Conservation (phyloP, 2,329 filamentous ascomycete species). For the Alternaria alternata region DNA sequence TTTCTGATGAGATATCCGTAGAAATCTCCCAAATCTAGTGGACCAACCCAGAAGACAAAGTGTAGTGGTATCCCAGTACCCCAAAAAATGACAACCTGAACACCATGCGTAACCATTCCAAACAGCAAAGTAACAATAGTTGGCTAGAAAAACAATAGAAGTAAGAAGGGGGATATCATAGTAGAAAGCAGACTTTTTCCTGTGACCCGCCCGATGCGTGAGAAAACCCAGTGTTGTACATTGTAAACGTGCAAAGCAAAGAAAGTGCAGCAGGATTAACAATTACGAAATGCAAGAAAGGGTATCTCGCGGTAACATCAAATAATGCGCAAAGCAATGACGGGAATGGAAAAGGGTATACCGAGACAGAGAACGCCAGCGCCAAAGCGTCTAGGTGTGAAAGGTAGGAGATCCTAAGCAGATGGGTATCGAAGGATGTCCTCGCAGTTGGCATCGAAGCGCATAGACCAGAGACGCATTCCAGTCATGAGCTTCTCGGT, state of each 20-base stretch:
- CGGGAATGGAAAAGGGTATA: conserved; percentile 24
- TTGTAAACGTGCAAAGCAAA: conserved; percentile 40
- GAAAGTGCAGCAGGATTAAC: conserved; percentile 50
- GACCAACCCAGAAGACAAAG: conserved; percentile 26
- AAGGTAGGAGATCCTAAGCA: conserved; percentile 35
- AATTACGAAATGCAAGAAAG: conserved; percentile 47
- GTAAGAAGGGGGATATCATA: conserved; percentile 45
- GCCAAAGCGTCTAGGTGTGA: conserved; percentile 34
- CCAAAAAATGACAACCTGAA: conserved; percentile 22
- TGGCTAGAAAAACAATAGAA: conserved; percentile 26
- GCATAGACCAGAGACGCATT: conserved; percentile 87
- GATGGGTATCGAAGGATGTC: conserved; percentile 73
- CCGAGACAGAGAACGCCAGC: conserved; percentile 38
- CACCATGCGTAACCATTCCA: conserved; percentile 24
- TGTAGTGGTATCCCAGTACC: conserved; percentile 25
- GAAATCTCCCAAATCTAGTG: conserved; percentile 33
- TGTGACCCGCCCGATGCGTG: conserved; percentile 48
- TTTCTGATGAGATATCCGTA: conserved; percentile 24
- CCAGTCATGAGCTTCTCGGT: conserved; percentile 94
- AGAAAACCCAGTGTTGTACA: conserved; percentile 48
- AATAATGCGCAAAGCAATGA: conserved; percentile 33
- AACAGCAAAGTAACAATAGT: conserved; percentile 23
- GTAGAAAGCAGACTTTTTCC: conserved; percentile 48
- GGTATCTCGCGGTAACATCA: conserved; percentile 52
- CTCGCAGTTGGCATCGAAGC: conserved; percentile 96